Conservation (phyloP, 1,139 yeast genomes). For the Debaryomycetaceae sp. region DNA sequence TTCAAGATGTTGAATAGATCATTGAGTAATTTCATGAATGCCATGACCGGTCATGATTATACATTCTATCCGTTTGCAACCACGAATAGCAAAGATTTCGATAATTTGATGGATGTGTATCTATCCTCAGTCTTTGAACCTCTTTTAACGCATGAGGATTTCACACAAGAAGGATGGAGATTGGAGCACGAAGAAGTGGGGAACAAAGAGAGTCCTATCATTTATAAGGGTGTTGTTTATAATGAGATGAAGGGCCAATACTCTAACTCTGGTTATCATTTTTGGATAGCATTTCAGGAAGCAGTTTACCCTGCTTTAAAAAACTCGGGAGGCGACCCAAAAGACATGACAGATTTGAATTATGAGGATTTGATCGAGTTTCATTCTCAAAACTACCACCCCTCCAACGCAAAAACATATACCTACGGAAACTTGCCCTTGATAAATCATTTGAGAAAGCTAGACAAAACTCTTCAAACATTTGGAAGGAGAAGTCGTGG, state of each 20-base stretch:
- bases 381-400: slow-evolving; percentile 76
- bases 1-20: slow-evolving; percentile 91
- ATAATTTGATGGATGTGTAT: slow-evolving; percentile 83
- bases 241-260: slow-evolving; percentile 99
- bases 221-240: slow-evolving; percentile 92
- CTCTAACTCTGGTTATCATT: slow-evolving; percentile 82
- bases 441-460: slow-evolving; percentile 54
- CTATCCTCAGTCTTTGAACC: slow-evolving; percentile 87
- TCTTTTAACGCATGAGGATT: slow-evolving; percentile 71
- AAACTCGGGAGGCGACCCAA: slow-evolving; percentile 95
- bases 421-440: slow-evolving; percentile 83
- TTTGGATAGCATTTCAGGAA: slow-evolving; percentile 80
- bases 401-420: slow-evolving; percentile 82
- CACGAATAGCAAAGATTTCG: slow-evolving; percentile 77
- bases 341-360: slow-evolving; percentile 64
- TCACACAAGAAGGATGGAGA: slow-evolving; percentile 98
- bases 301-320: slow-evolving; percentile 80
- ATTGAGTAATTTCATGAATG: slow-evolving; percentile 93
- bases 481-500: slow-evolving; percentile 50
- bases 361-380: slow-evolving; percentile 76
- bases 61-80: slow-evolving; percentile 97
- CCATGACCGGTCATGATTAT: slow-evolving; percentile 97
- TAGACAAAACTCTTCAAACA: slow-evolving; percentile 47
- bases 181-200: slow-evolving; percentile 65
- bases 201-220: slow-evolving; percentile 58